Evolutionary conservation across 257 asterid species (phyloP).

Genomic region (Solanum chmielewskii): DNA sequence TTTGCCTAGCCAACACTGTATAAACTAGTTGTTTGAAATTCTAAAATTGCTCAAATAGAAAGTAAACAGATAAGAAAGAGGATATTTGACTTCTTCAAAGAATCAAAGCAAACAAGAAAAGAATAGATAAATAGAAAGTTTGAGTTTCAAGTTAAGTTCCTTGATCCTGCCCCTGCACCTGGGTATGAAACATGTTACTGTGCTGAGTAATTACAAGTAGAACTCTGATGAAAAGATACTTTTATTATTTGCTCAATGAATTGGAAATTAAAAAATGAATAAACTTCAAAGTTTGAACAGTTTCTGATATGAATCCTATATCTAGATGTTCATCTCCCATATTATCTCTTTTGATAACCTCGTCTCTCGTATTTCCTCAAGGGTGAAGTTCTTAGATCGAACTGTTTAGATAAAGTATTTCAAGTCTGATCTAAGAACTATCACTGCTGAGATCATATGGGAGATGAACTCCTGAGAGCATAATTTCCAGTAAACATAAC

Average conservation of each 20-base stretch:
- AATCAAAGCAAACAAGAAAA: neutral
- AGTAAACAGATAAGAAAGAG: neutral
- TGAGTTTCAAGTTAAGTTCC: neutral
- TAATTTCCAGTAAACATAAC: neutral
- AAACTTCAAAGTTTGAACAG: neutral
- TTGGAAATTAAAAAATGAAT: neutral
- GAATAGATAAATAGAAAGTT: neutral
- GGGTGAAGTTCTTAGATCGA: neutral
- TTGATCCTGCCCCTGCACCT: neutral
- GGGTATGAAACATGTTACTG: neutral
- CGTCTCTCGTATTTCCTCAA: neutral
- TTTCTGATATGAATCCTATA: neutral
- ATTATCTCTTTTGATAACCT: neutral
- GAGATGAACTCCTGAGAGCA: neutral
- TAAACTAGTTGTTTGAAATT: neutral
- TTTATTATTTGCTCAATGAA: neutral
- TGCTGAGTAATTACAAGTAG: neutral
- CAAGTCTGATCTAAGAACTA: neutral
- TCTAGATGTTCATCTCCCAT: neutral
- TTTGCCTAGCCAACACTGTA: neutral
- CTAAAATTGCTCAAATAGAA: neutral
- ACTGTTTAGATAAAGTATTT: neutral
- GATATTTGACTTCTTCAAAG: neutral
- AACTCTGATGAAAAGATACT: neutral
- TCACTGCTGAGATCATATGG: neutral